Evolutionary conservation across 148 eudicot species (phyloP), one percentile per base, ranked within the genome.

Genomic region (Spergularia bocconei): DNA sequence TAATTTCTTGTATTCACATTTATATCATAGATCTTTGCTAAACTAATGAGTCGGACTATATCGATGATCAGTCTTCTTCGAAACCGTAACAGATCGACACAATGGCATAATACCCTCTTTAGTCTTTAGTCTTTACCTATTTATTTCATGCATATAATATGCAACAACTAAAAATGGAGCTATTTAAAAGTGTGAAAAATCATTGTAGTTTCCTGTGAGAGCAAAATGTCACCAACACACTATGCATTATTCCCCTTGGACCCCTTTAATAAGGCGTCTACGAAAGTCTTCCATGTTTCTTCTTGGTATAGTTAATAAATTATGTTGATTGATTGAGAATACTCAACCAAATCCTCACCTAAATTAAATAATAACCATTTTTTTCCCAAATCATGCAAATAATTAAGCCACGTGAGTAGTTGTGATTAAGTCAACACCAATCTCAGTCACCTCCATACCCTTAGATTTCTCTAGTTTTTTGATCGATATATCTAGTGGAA

Each of bases 381-480:
- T 67, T 47, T 19, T 67, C 48, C 6, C 70, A 67, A 47, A 67
- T 12, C 55, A 67, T 67, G 55, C 71, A 68, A 48, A 38, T 50
- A 44, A 29, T 29, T 29, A 20, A 20, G 29, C 57, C 71, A 68
- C 52, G 71, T 68, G 56, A 68, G 71, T 50, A 12, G 71, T 68
- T 48, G 71, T 68, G 3, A 50, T 68, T 68, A 21, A 19, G 71
- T 68, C 71, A 68, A 68, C 71, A 68, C 71, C 57, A 50, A 50
- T 68, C 38, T 68, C 36, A 68, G 16, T 68, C 71, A 51, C 9
- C 20, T 41, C 70, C 54, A 14, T 51, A 51, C 39, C 56, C 56
- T 19, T 68, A 23, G 13, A 63, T 63, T 50, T 67, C 39, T 68
- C 57, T 50, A 11, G 15, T 14, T 48, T 21, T 51, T 44, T 44